These are phyloP conservation scores for Lichenothelia convexa DNA, from an alignment of 495 filamentous ascomycete species.

Conservation along the genomic window DNA sequence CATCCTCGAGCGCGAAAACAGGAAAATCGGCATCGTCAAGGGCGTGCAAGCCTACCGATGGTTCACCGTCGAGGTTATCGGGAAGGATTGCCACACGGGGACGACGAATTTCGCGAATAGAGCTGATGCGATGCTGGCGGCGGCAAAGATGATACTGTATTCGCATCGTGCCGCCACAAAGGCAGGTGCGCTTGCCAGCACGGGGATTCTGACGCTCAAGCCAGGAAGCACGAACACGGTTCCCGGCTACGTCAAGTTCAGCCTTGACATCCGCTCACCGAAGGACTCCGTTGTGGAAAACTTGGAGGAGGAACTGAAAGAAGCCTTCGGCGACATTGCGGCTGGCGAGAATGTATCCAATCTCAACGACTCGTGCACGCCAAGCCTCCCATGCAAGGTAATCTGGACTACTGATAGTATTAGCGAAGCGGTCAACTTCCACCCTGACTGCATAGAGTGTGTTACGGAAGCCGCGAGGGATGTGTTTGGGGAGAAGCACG, in stretches of 20 bases:
- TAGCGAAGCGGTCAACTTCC: slow-evolving; percentile 48
- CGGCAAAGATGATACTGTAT: slow-evolving; percentile 48
- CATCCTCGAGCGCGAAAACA: slow-evolving; percentile 39
- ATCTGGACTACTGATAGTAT: slow-evolving; percentile 42
- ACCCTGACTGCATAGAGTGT: slow-evolving; percentile 48
- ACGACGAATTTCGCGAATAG: slow-evolving; percentile 46
- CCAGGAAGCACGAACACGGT: slow-evolving; percentile 62
- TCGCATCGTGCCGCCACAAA: slow-evolving; percentile 41
- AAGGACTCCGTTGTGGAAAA: slow-evolving; percentile 35
- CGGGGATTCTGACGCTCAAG: slow-evolving; percentile 48
- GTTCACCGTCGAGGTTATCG: slow-evolving; percentile 47
- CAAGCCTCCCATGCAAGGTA: slow-evolving; percentile 36
- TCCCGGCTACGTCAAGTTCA: slow-evolving; percentile 49
- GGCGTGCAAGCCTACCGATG: slow-evolving; percentile 56
- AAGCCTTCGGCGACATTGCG: slow-evolving; percentile 40
- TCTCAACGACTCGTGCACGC: slow-evolving; percentile 22
- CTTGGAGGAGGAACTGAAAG: slow-evolving; percentile 35
- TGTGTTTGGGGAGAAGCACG: slow-evolving; percentile 28
- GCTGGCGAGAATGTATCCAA: slow-evolving; percentile 28
- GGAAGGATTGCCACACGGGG: slow-evolving; percentile 55
- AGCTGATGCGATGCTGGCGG: slow-evolving; percentile 47
- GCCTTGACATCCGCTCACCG: slow-evolving; percentile 50
- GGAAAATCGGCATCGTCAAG: slow-evolving; percentile 51
- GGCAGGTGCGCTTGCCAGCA: slow-evolving; percentile 43
- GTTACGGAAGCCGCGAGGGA: slow-evolving; percentile 43